Evolutionary conservation across 169 alveolate species (phyloP).

Genomic region (Plasmodium relictum): DNA sequence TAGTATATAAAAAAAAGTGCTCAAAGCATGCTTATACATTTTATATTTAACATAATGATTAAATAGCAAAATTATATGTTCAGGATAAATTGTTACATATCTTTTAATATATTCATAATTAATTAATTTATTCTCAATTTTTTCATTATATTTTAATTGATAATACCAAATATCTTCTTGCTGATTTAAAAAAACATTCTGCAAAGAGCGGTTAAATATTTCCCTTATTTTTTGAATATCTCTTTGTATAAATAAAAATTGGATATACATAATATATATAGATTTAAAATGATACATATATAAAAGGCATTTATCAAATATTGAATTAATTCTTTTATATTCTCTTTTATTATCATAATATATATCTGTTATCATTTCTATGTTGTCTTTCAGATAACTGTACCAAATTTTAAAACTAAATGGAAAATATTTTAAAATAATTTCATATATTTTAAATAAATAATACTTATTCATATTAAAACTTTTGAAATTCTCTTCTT

Average conservation of each 20-base stretch:
- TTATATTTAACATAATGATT: slow-evolving; percentile 62
- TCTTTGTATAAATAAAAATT: slow-evolving; percentile 66
- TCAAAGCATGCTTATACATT: slow-evolving; percentile 64
- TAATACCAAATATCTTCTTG: slow-evolving; percentile 72
- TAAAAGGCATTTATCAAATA: slow-evolving; percentile 43
- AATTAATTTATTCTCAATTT: slow-evolving; percentile 31
- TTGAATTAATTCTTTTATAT: slow-evolving; percentile 26
- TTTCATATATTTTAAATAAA: slow-evolving; percentile 29
- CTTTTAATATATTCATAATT: slow-evolving; percentile 65
- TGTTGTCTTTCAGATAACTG: slow-evolving; percentile 48
- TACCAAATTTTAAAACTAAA: slow-evolving; percentile 69
- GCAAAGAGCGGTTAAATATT: slow-evolving; percentile 35
- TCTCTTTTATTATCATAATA: slow-evolving; percentile 45
- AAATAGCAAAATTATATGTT: slow-evolving; percentile 39
- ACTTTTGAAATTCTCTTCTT: neutral
- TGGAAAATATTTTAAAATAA: slow-evolving; percentile 50
- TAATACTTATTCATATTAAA: neutral
- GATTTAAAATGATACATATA: slow-evolving; percentile 61
- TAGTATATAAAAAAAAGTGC: slow-evolving; percentile 50
- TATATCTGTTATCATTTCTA: slow-evolving; percentile 39
- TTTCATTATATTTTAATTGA: slow-evolving; percentile 12
- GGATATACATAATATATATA: slow-evolving; percentile 57
- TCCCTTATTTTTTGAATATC: slow-evolving; percentile 44
- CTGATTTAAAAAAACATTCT: slow-evolving; percentile 47
- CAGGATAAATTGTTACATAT: slow-evolving; percentile 71